phyloP scores from a whole-genome alignment of 2,329 filamentous ascomycete genomes.

The Calonectria pteridis region DNA sequence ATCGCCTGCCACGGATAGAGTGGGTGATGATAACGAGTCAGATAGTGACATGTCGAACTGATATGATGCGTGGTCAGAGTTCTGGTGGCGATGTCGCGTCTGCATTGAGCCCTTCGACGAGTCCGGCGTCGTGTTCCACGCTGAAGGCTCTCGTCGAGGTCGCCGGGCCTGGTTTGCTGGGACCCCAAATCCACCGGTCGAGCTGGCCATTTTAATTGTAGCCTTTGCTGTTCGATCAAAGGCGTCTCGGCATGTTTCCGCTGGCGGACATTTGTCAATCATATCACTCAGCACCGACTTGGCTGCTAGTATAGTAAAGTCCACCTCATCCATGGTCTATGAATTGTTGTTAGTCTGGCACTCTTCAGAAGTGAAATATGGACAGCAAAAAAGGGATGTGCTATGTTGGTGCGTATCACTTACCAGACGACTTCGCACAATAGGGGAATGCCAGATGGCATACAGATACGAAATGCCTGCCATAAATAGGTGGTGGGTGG shows the following conservation, averaged over 20 bases:
- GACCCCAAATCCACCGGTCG: constrained; percentile 82
- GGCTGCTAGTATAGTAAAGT: constrained; percentile 93
- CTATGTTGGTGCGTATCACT: constrained; percentile 50
- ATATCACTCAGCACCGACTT: constrained; percentile 93
- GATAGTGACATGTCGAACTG: constrained; percentile 53
- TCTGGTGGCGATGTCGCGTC: constrained; percentile 44
- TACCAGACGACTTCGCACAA: constrained; percentile 88
- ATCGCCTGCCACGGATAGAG: constrained; percentile 53
- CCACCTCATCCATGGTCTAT: constrained; percentile 92
- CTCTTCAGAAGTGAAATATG: not conserved
- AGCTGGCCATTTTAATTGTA: constrained; percentile 94
- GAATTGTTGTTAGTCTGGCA: constrained; percentile 19
- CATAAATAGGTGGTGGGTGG: constrained; percentile 97
- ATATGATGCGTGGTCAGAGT: constrained; percentile 49
- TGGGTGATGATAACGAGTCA: constrained; percentile 57
- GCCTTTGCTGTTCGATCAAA: constrained; percentile 96
- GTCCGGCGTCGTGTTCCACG: constrained; percentile 48
- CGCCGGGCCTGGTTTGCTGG: constrained; percentile 45
- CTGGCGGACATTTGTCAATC: constrained; percentile 94
- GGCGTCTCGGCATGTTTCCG: constrained; percentile 93
- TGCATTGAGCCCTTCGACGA: constrained; percentile 39
- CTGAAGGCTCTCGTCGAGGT: constrained; percentile 44
- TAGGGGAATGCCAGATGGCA: constrained; percentile 95
- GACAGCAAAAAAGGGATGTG: not conserved
- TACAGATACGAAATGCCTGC: constrained; percentile 96